Evolutionary conservation across 306 rosid genomes (phyloP).

Genomic region (Ochetophila trinervis): DNA sequence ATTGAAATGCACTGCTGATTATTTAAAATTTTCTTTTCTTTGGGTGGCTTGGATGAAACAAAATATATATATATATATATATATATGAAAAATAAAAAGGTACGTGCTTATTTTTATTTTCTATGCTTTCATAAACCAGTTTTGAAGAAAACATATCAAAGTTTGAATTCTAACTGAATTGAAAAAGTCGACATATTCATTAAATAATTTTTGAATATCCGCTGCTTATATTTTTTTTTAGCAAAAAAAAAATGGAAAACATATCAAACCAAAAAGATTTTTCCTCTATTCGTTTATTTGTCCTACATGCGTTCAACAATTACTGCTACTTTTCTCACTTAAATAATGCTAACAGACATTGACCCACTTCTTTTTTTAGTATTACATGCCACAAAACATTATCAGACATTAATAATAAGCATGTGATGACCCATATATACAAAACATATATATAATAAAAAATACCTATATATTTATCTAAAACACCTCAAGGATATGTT

Average conservation of each 20-base stretch:
- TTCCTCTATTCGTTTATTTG: neutral
- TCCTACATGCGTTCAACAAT: slow-evolving; percentile 13
- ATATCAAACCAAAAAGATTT: neutral
- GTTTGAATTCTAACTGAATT: no score
- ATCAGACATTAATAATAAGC: slow-evolving; percentile 23
- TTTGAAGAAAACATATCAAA: neutral
- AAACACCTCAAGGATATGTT: neutral
- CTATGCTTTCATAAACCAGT: neutral
- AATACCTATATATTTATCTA: slow-evolving; percentile 11
- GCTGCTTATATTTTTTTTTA: no score
- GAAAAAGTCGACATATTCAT: no score
- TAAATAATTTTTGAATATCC: no score
- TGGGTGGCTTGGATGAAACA: no score
- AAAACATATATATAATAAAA: no score
- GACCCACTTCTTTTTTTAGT: slow-evolving; percentile 14
- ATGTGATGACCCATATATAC: slow-evolving; percentile 14
- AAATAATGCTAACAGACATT: slow-evolving; percentile 20
- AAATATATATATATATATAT: no score
- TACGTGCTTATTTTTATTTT: neutral
- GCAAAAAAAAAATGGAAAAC: no score
- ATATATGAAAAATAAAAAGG: no score
- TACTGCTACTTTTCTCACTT: slow-evolving; percentile 17
- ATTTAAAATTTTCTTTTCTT: no score
- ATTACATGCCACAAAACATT: slow-evolving; percentile 6
- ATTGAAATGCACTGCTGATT: no score